Base-by-base conservation (phyloP, 495 filamentous ascomycete species). In the Chaetomidium leptoderma region DNA sequence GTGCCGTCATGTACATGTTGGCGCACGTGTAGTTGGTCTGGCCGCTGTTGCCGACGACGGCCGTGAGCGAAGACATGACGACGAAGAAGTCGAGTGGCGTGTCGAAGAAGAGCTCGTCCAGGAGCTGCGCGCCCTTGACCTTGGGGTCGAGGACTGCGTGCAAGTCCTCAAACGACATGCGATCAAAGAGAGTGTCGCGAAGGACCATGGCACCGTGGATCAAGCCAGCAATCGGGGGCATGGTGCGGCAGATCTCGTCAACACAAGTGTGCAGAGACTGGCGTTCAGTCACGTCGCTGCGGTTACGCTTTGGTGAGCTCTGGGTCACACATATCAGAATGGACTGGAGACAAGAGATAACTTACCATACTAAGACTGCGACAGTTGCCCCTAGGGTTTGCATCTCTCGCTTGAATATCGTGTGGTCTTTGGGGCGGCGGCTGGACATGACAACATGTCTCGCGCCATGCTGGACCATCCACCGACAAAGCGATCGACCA, bases 31-130 rank as follows among this genome's bases (percentile, higher is more conserved):
- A 87, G 14, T 76, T 78, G 23, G 77, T 71, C 67, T 87, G 85
- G 0, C 79, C 78, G 21, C 68, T 58, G 33, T 71, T 78, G 4
- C 85, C 85, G 26, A 82, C 64, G 5, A 81, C 64, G 42, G 65
- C 29, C 8, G 35, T 39, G 75, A 45, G 74, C n/a, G 65, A 67
- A 5, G 65, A 67, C 26, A 85, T 69, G 44, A 76, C 70, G 43
- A 85, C 64, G 62, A 88, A 86, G 71, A 86, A 88, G 59, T 86
- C 84, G 2, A 87, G 69, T 5, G 63, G 46, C 9, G 67, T 56
- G 17, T 45, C 42, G 42, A 19, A 10, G 65, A 83, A 81, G 1
- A 73, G 35, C 26, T 67, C 46, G 50, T 76, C 67, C 2, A 78
- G 61, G 49, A 72, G 67, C 42, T 57, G 56, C 8, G 63, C 60